A percentile compares a stretch with the other conserved stretches of the same genome.
These are phyloP conservation scores for Xylariaceae sp. DNA, from an alignment of 2,329 filamentous ascomycete species.

Conservation along the genomic window DNA sequence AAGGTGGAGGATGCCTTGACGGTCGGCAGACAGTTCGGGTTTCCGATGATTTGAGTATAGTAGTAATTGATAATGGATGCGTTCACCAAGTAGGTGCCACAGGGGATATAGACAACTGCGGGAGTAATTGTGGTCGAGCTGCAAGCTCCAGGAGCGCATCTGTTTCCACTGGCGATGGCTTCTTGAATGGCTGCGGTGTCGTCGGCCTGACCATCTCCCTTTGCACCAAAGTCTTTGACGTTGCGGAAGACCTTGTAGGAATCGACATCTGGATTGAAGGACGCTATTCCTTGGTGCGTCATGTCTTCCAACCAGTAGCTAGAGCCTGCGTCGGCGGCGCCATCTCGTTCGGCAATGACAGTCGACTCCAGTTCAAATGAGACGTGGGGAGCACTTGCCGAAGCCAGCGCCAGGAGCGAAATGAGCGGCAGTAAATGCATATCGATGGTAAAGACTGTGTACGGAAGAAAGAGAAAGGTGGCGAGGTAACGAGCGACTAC, in stretches of 20 bases:
- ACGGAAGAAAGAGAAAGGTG: not conserved
- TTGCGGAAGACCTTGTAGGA: slow-evolving; percentile 2
- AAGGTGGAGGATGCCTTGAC: slow-evolving; percentile 52
- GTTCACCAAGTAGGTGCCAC: slow-evolving; percentile 65
- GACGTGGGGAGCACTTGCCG: not conserved
- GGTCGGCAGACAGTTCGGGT: slow-evolving; percentile 40
- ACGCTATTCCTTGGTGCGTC: slow-evolving; percentile 1
- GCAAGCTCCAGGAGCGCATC: slow-evolving; percentile 24
- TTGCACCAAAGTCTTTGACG: slow-evolving; percentile 5
- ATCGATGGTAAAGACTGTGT: not conserved
- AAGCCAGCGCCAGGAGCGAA: not conserved
- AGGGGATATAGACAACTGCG: slow-evolving; percentile 31
- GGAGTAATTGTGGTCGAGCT: slow-evolving; percentile 23
- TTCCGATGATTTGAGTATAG: slow-evolving; percentile 64
- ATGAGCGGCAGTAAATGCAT: not conserved
- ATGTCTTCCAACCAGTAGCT: slow-evolving; percentile 1
- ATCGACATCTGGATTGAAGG: not conserved
- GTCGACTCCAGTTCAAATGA: too few species aligned
- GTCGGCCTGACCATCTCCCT: slow-evolving; percentile 25
- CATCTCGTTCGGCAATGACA: not conserved
- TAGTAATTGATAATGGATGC: slow-evolving; percentile 69
- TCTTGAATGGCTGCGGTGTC: slow-evolving; percentile 33
- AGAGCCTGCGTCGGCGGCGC: not conserved
- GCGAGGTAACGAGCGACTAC: not conserved
- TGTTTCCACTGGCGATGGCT: slow-evolving; percentile 26